Conservation (phyloP, 495 filamentous ascomycete species). For the Tuber brumale region DNA sequence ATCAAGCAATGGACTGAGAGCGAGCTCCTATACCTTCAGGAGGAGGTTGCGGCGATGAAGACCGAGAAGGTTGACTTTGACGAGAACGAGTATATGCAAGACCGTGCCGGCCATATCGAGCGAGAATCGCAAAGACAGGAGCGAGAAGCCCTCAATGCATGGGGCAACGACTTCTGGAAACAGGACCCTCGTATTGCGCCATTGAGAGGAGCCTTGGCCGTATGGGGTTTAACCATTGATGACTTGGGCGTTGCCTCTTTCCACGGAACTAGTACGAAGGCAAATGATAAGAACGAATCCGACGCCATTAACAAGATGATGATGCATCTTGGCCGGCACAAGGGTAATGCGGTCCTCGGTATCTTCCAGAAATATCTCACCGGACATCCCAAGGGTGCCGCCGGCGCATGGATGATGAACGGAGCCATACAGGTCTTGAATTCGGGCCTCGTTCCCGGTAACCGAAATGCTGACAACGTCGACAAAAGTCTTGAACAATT, state of each 20-base stretch:
- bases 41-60: conserved; percentile 87
- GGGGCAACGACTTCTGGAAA: conserved; percentile 99
- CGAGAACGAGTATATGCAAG: conserved; percentile 76
- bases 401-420: conserved; percentile 99
- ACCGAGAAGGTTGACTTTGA: conserved; percentile 63
- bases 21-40: conserved; percentile 84
- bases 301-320: conserved; percentile 96
- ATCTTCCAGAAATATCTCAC: conserved; percentile 99
- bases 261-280: conserved; percentile 96
- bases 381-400: conserved; percentile 97
- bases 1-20: conserved; percentile 95
- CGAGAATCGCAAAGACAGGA: conserved; percentile 83
- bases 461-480: conserved; percentile 96
- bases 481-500: conserved; percentile 94
- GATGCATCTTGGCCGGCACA: conserved; percentile 84
- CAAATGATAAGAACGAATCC: conserved; percentile 99
- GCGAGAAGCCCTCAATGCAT: conserved; percentile 80
- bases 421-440: conserved; percentile 92
- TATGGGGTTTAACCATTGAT: conserved; percentile 96
- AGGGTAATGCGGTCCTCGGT: conserved; percentile 91
- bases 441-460: conserved; percentile 86
- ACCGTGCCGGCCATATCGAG: conserved; percentile 78
- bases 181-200: conserved; percentile 87
- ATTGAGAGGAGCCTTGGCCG: conserved; percentile 86
- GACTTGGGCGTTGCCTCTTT: conserved; percentile 92